Percentiles rank a stretch among this genome's conserved stretches.
Evolutionary conservation across 2,329 filamentous ascomycete genomes (phyloP).

Genomic region (Ophiobolus disseminans): DNA sequence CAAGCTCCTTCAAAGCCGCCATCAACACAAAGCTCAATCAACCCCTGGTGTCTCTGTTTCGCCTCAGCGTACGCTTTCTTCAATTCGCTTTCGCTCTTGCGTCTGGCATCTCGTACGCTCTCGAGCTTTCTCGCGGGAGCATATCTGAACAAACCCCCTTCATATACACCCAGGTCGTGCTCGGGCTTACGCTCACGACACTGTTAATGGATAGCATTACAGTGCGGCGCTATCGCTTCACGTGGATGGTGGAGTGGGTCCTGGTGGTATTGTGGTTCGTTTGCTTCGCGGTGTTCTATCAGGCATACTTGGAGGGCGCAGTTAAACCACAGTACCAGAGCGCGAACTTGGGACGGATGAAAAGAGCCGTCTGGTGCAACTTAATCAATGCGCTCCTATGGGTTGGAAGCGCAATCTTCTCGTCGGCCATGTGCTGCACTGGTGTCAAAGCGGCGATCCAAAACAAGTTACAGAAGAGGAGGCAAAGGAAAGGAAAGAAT

Average conservation of each 20-base stretch:
- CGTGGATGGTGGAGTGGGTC: constrained; percentile 29
- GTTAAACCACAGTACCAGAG: constrained; percentile 10
- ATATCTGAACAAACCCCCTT: constrained; percentile 15
- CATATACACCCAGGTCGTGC: constrained; percentile 27
- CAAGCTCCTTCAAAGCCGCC: constrained; percentile 27
- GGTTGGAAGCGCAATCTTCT: constrained; percentile 31
- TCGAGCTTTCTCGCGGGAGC: constrained; percentile 22
- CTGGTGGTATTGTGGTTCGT: constrained; percentile 31
- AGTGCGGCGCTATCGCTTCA: constrained; percentile 29
- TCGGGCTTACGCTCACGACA: constrained; percentile 21
- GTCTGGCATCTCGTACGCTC: constrained; percentile 33
- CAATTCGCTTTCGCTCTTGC: constrained; percentile 31
- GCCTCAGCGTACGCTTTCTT: constrained; percentile 26
- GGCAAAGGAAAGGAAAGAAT: constrained; percentile 5
- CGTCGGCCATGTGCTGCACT: constrained; percentile 33
- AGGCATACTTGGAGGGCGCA: constrained; percentile 12
- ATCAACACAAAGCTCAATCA: constrained; percentile 26
- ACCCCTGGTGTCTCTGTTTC: constrained; percentile 27
- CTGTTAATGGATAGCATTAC: constrained; percentile 26
- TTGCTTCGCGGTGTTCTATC: constrained; percentile 29
- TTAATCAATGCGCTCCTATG: constrained; percentile 32
- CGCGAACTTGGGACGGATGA: constrained; percentile 23
- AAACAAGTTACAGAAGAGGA: constrained; percentile 12
- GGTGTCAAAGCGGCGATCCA: constrained; percentile 26
- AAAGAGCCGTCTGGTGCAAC: constrained; percentile 30